Conservation (phyloP, 495 filamentous ascomycete species). For the Aspergillus haitiensis region DNA sequence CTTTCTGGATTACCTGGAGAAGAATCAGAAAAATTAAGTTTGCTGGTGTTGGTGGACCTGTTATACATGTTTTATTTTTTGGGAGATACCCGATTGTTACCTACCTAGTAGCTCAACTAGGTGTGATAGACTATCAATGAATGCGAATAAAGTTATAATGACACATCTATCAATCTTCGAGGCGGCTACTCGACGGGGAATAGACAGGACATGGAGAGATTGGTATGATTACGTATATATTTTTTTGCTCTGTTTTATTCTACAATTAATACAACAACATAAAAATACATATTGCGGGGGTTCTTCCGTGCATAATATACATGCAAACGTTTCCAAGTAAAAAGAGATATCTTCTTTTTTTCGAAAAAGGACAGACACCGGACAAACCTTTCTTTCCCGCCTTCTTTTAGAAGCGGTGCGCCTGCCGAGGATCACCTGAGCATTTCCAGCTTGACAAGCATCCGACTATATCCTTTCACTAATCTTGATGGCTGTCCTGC, state of each 20-base stretch:
- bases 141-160: neutral
- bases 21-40: conserved; percentile 21
- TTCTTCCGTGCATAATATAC: neutral
- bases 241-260: conserved; percentile 2
- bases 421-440: too few relatives aligned
- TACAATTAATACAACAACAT: neutral
- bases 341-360: neutral
- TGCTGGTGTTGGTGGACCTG: neutral
- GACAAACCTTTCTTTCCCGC: too few relatives aligned
- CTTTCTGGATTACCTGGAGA: conserved; percentile 58
- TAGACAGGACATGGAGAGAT: too few relatives aligned
- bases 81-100: conserved; percentile 23
- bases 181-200: too few relatives aligned
- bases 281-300: conserved; percentile 9
- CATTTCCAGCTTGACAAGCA: neutral
- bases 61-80: neutral
- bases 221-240: too few relatives aligned
- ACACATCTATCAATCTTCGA: too few relatives aligned
- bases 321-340: too few relatives aligned
- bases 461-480: conserved; percentile 70
- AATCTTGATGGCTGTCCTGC: conserved; percentile 88
- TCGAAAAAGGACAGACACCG: too few relatives aligned
- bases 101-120: too few relatives aligned
- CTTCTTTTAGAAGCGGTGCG: too few relatives aligned
- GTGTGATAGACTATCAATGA: conserved; percentile 16